These are phyloP conservation scores for Claviceps citrina DNA, from an alignment of 2,329 filamentous ascomycete species.

Conservation along the genomic window DNA sequence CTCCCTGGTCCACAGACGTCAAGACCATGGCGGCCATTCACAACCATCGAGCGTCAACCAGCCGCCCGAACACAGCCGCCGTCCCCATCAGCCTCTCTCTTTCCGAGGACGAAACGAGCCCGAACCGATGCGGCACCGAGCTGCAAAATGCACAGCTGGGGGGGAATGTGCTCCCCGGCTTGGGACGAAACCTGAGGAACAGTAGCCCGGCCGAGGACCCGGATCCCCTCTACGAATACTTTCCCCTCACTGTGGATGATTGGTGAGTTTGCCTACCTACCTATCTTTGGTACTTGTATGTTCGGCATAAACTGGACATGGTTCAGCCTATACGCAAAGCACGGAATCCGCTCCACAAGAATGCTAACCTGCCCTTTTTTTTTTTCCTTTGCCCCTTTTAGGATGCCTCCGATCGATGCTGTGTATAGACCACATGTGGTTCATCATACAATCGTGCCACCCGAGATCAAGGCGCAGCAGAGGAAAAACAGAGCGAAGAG, in stretches of 20 bases:
- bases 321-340: background rate
- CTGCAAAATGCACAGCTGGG: conserved; percentile 34
- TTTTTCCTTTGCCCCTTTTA: conserved; percentile 11
- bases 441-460: conserved; percentile 63
- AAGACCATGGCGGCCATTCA: conserved; percentile 12
- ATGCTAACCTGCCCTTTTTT: background rate
- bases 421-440: conserved; percentile 87
- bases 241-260: conserved; percentile 78
- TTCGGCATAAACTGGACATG: background rate
- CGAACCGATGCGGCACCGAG: conserved; percentile 34
- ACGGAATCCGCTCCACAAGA: background rate
- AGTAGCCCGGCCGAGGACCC: conserved; percentile 61
- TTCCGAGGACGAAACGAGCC: conserved; percentile 45
- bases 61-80: conserved; percentile 17
- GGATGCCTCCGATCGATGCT: conserved; percentile 77
- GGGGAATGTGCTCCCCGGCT: conserved; percentile 22
- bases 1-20: conserved; percentile 29
- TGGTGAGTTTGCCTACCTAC: too few relatives aligned
- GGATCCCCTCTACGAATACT: conserved; percentile 86
- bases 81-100: conserved; percentile 38
- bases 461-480: conserved; percentile 55
- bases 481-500: conserved; percentile 51
- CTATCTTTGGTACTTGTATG: too few relatives aligned
- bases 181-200: conserved; percentile 28
- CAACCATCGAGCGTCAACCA: conserved; percentile 10